Base-by-base conservation (phyloP, 2,329 filamentous ascomycete species). In the Herpotrichia juniperi region DNA sequence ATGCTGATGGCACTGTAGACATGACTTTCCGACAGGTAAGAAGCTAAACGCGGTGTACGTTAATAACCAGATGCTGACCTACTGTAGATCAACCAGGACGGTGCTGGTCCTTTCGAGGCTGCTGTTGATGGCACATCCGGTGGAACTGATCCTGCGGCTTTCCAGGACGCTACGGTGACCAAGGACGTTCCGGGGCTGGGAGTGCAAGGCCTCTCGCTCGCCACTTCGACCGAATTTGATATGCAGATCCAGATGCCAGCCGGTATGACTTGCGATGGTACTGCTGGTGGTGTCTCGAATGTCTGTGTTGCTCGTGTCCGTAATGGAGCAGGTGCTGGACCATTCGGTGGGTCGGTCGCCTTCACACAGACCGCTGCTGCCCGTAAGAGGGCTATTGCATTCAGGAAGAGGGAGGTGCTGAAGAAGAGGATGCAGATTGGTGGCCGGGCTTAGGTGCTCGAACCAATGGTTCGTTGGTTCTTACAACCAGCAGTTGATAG, bases 251-350 rank as follows among this genome's bases (percentile, higher is more conserved):
- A 86, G 74, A 87, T 89, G 83, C 86, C 87, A 8, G 75, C 74
- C 14, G 87, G 86, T 44, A 88, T 87, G 85, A 87, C 83, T 30
- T 89, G 87, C 68, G 80, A 83, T 37, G 87, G 78, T 49, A 79
- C 76, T 24, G 82, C 83, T 14, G 86, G 78, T 40, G 84, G 83
- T 14, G 84, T 80, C 14, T 62, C 76, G 52, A 85, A 86, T 59
- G 85, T 89, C 59, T 89, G 87, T 73, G 76, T 89, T 54, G 84
- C 86, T 40, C 82, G 86, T 47, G 78, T 89, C 35, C 80, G 84
- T 62, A 89, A 89, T 73, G 69, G 74, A 11, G 83, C 86, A 14
- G 74, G 78, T 26, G 84, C 86, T 19, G 86, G 86, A 11, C 87
- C 87, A 16, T 89, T 89, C 55, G 86, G 87, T 62, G 86, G 86